Evolutionary conservation across 2,329 filamentous ascomycete genomes (phyloP).

Genomic region (Colletotrichum cuscutae): DNA sequence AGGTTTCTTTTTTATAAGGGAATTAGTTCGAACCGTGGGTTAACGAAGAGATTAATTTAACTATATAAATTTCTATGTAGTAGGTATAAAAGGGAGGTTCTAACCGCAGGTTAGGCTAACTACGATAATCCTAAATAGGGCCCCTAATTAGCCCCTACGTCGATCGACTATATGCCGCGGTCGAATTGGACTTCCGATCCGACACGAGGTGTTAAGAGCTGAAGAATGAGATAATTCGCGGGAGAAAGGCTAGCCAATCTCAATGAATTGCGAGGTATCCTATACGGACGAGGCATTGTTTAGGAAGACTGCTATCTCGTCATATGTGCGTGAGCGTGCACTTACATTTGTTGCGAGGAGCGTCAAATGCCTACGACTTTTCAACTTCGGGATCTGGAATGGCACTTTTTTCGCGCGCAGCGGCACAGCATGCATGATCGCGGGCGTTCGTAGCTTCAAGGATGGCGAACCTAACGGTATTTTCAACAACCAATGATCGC

Average conservation of each 20-base stretch:
- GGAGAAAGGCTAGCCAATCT: background rate
- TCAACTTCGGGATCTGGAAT: background rate
- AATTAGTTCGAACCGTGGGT: too few species aligned
- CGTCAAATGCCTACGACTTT: background rate
- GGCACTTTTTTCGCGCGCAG: background rate
- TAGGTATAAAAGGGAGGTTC: too few species aligned
- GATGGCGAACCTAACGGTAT: accelerated
- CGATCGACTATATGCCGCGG: too few species aligned
- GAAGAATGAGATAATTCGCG: background rate
- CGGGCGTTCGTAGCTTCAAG: accelerated
- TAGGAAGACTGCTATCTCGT: background rate
- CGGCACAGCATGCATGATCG: too few species aligned
- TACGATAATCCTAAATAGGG: too few species aligned
- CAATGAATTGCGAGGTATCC: background rate
- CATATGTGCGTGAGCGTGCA: background rate
- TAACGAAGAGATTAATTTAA: too few species aligned
- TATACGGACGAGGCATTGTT: background rate
- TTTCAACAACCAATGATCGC: background rate
- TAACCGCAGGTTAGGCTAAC: too few species aligned
- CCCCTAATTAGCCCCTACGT: too few species aligned
- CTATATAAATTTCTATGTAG: too few species aligned
- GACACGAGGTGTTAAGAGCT: background rate
- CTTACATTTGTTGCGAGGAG: background rate
- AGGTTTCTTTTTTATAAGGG: too few species aligned
- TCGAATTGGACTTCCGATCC: too few species aligned